phyloP scores from a whole-genome alignment of 2,329 filamentous ascomycete genomes.

The Epichloe bromicola region DNA sequence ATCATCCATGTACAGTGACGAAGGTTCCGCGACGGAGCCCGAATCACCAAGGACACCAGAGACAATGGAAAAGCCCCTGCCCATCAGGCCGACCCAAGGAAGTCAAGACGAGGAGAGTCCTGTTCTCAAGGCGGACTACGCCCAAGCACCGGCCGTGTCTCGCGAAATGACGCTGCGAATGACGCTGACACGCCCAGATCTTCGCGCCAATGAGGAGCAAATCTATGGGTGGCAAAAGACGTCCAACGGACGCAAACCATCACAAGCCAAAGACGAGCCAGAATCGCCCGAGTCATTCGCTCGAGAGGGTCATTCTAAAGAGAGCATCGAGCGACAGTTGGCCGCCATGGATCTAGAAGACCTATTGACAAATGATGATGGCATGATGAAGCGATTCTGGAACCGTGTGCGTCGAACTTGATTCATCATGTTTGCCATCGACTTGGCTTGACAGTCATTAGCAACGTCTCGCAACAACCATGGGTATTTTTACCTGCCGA shows the following conservation, averaged over 20 bases:
- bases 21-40: slow-evolving; percentile 40
- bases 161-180: slow-evolving; percentile 92
- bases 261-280: slow-evolving; percentile 23
- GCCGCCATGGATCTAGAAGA: slow-evolving; percentile 39
- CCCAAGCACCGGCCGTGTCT: slow-evolving; percentile 41
- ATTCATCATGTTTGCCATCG: background rate
- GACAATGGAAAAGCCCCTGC: slow-evolving; percentile 27
- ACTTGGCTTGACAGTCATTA: too few species aligned
- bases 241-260: slow-evolving; percentile 32
- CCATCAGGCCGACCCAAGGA: slow-evolving; percentile 14
- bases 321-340: slow-evolving; percentile 40
- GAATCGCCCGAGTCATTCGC: slow-evolving; percentile 17
- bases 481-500: too few species aligned
- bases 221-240: slow-evolving; percentile 54
- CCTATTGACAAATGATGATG: slow-evolving; percentile 26
- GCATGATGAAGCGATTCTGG: slow-evolving; percentile 51
- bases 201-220: slow-evolving; percentile 61
- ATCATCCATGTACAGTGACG: slow-evolving; percentile 42
- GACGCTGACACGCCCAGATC: slow-evolving; percentile 82
- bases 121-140: slow-evolving; percentile 27
- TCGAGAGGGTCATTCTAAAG: slow-evolving; percentile 29
- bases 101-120: slow-evolving; percentile 14
- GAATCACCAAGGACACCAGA: slow-evolving; percentile 48
- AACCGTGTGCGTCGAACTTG: slow-evolving; percentile 41
- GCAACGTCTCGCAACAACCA: too few species aligned